Evolutionary conservation across 768 basidiomycete genomes (phyloP).

Genomic region (Lepiota venenata): DNA sequence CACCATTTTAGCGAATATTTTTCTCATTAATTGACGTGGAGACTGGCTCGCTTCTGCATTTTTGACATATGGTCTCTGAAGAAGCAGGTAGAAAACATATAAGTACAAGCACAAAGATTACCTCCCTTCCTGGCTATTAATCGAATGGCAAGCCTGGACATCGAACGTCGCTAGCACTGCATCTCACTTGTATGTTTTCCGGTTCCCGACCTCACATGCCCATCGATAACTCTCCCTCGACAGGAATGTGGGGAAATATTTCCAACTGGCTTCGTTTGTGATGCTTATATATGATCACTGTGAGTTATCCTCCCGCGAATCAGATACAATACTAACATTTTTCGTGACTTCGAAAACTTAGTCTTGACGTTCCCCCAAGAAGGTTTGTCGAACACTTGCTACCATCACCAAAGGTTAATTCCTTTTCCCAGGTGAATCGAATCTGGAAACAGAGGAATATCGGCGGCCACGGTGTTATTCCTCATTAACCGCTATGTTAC

Average conservation of each 20-base stretch:
- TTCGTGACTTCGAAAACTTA: background rate
- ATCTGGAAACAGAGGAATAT: constrained; percentile 25
- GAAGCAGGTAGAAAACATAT: no score
- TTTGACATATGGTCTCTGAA: no score
- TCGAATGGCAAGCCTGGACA: background rate
- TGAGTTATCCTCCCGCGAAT: background rate
- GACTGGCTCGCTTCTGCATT: no score
- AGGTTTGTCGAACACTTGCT: background rate
- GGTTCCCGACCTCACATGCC: no score
- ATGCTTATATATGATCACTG: constrained; percentile 21
- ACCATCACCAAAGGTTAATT: background rate
- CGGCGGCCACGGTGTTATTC: constrained; percentile 24
- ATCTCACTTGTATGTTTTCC: background rate
- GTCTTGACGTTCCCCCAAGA: constrained; percentile 12
- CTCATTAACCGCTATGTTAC: constrained; percentile 27
- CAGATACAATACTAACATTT: background rate
- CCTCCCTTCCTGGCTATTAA: background rate
- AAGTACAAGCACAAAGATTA: no score
- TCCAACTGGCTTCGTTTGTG: constrained; percentile 19
- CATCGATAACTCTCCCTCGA: background rate
- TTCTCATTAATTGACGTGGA: no score
- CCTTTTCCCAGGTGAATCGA: constrained; percentile 20
- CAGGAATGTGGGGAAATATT: constrained; percentile 17
- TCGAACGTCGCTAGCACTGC: background rate
- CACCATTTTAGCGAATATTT: no score